Percentiles rank a stretch among this genome's conserved stretches.
Conservation (phyloP, 148 eudicot species). For the Rhododendron griersonianum region DNA sequence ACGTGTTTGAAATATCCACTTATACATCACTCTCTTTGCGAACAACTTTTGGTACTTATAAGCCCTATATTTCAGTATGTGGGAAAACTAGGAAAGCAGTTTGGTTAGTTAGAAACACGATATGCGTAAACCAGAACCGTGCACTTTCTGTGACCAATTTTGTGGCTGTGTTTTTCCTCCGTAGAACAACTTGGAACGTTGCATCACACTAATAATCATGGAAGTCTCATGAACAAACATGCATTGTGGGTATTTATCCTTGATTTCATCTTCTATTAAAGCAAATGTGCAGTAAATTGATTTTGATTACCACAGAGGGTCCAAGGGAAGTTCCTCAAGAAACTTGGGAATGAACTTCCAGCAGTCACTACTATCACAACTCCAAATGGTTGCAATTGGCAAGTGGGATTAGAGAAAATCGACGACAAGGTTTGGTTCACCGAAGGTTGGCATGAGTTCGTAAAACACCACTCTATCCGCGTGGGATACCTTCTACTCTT, state of each 20-base stretch:
- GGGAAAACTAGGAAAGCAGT: background rate
- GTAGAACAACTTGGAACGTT: background rate
- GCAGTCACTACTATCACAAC: constrained; percentile 20
- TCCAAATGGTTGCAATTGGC: constrained; percentile 37
- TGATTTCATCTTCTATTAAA: background rate
- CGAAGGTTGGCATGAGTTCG: constrained; percentile 42
- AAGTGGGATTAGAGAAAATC: constrained; percentile 25
- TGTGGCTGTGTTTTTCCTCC: background rate
- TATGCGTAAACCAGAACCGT: background rate
- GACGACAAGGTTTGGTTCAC: constrained; percentile 29
- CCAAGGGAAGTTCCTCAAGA: background rate
- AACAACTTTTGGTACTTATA: background rate
- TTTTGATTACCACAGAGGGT: background rate
- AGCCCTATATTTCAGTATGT: background rate
- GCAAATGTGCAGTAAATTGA: background rate
- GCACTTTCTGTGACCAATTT: background rate
- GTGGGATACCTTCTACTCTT: constrained; percentile 36
- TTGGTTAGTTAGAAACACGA: background rate
- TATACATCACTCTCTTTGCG: background rate
- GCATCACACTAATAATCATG: background rate
- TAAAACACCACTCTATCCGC: constrained; percentile 28
- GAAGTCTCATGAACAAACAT: background rate
- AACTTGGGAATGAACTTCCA: constrained; percentile 16
- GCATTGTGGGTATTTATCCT: background rate
- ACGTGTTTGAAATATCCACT: background rate